These are phyloP conservation scores for Boletus vinaceobasis DNA, from an alignment of 768 basidiomycete species.

Conservation along the genomic window DNA sequence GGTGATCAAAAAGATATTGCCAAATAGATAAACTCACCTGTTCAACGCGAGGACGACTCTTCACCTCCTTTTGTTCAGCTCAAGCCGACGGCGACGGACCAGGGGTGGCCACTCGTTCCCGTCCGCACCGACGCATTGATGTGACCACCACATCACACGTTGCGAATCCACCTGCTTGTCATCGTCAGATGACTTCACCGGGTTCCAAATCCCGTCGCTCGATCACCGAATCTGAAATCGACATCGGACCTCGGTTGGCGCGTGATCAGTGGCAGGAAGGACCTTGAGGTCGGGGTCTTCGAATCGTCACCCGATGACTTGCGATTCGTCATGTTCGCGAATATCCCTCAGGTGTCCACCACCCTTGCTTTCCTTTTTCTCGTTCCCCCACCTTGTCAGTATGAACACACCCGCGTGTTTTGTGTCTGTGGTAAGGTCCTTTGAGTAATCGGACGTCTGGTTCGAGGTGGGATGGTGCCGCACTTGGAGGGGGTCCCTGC, in stretches of 20 bases:
- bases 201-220: not conserved
- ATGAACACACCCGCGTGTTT: not conserved
- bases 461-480: not conserved
- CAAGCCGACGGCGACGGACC: not conserved
- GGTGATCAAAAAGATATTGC: constrained; percentile 2
- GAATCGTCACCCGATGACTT: not conserved
- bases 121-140: not conserved
- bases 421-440: not conserved
- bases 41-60: not conserved
- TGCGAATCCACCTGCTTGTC: not conserved
- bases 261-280: not conserved
- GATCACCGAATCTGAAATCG: constrained; percentile 4
- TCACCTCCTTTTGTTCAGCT: not conserved
- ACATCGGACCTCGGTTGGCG: not conserved
- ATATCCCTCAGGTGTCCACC: constrained; percentile 3
- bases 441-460: not conserved
- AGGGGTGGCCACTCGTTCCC: not conserved
- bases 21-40: constrained; percentile 2
- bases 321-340: not conserved
- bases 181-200: not conserved
- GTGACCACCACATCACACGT: not conserved
- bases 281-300: not conserved
- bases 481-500: not conserved
- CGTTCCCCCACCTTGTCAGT: not conserved
- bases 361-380: not conserved